Evolutionary conservation across 176 grass and related monocot genomes (phyloP), one percentile per base, ranked within the genome.

Genomic region (Triticum timopheevii): DNA sequence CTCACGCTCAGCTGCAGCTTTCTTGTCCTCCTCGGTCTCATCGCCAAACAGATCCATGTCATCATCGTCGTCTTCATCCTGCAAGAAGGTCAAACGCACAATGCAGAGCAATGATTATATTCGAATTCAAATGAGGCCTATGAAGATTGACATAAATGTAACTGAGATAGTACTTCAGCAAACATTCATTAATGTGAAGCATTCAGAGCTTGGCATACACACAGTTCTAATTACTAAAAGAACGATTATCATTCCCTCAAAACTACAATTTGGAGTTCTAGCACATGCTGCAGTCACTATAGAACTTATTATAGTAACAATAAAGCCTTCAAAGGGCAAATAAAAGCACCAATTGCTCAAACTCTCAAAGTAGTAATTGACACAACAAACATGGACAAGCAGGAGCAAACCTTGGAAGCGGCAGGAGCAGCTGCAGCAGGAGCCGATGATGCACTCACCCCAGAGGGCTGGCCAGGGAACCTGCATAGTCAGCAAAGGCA

Each of bases 1-100:
- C 3, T 40, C 93, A 15, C 93, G 86, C 65, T 87, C 91, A 17
- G 82, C 93, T 52, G 86, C 89, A 28, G 70, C 91, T 58, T 89
- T 91, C 86, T 95, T 93, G 61, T 95, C 93, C 15, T 95, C 93
- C 81, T 95, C 93, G 0, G 93, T 93, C 63, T 95, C 93, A 80
- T 95, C 93, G 1, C 91, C 93, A 0, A 95, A 95, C 76, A 89
- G 89, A 87, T 93, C 89, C 68, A 95, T 47, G 78, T 95, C 93
- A 33, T 93, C 93, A 56, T 90, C 93, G 2, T 87, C 90, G 0
- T 86, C 88, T 3, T 44, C 83, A 77, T 89, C 84, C 88, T 93
- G 10, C 1, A 30, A 44, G 7, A 16, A 15, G 12, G 42, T 47
- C 22, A 80, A 80, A 42, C 36, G 20, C 16, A 17, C 2, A 80